Evolutionary conservation across 495 filamentous ascomycete species (phyloP), one percentile per base, ranked within the genome.

Genomic region (Clavariopsis aquatica): DNA sequence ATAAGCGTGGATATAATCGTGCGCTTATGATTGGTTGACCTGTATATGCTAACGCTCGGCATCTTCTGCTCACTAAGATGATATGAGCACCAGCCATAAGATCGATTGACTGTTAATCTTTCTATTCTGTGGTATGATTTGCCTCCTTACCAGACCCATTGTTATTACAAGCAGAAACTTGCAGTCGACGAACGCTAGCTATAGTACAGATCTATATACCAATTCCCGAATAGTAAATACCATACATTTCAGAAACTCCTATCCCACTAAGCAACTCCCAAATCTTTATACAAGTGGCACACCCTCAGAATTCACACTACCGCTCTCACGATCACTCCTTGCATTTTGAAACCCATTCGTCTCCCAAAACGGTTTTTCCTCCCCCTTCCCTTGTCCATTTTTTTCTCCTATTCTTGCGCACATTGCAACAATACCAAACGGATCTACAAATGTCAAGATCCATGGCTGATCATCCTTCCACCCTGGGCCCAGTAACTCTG

Each of bases 401-500:
- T 43, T 43, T 43, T 43, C 2, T 17, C 38, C 38, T 17, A 3
- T 43, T 17, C 13, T 43, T n/a, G 38, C 38, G 2, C 4, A 6
- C 38, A 43, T 7, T 2, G 38, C 38, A 17, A 43, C 38, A 43
- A 43, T 10, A 3, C 38, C 38, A 43, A 43, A 43, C 38, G 38
- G 38, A 43, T 43, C 38, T 15, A 43, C n/a, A n/a, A 43, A 43
- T 3, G 8, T 43, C 38, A 43, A 2, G 2, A 43, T 17, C 38
- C 38, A 53, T 5, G 51, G 51, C 51, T 27, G 24, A 15, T 65
- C 56, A 59, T 59, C 56, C 15, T 19, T 22, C 36, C 19, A 23
- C 38, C 27, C 43, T 2, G 41, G 29, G 15, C 87, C 87, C 46
- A 77, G 76, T 38, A 89, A 72, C 76, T 91, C 88, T 0, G 85